Evolutionary conservation across 2,329 filamentous ascomycete species (phyloP).

Genomic region (Fusarium robinianum): DNA sequence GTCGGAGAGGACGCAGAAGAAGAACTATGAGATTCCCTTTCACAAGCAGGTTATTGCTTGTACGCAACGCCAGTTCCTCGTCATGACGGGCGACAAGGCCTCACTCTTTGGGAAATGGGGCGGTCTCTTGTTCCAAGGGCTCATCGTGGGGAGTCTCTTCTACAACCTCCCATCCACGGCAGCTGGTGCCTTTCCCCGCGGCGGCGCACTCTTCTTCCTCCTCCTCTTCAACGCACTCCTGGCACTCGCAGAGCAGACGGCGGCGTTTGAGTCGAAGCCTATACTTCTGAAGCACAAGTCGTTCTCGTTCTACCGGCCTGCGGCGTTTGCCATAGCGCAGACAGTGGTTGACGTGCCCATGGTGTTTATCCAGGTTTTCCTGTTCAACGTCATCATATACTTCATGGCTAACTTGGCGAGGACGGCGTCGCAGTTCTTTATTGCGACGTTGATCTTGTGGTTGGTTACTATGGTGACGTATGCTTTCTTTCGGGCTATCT

Average conservation of each 20-base stretch:
- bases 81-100: constrained; percentile 74
- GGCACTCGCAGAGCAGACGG: constrained; percentile 74
- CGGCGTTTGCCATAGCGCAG: constrained; percentile 60
- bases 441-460: constrained; percentile 65
- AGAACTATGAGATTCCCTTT: constrained; percentile 78
- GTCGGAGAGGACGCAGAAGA: constrained; percentile 68
- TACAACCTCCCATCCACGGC: constrained; percentile 67
- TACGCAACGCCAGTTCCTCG: constrained; percentile 77
- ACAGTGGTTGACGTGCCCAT: constrained; percentile 63
- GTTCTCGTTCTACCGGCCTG: constrained; percentile 69
- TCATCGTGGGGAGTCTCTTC: constrained; percentile 82
- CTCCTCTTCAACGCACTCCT: constrained; percentile 65
- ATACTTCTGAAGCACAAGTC: constrained; percentile 73
- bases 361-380: constrained; percentile 66
- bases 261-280: constrained; percentile 64
- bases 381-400: constrained; percentile 75
- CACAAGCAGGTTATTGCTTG: constrained; percentile 70
- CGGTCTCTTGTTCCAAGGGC: constrained; percentile 72
- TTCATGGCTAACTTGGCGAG: constrained; percentile 75
- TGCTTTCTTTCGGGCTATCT: constrained; percentile 62
- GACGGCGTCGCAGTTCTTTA: constrained; percentile 69
- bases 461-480: constrained; percentile 61
- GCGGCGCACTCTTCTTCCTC: constrained; percentile 55
- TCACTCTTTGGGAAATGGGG: constrained; percentile 80
- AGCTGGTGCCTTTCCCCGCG: constrained; percentile 63